Conservation (phyloP, 257 asterid genomes). For the Solanum medicagineum region DNA sequence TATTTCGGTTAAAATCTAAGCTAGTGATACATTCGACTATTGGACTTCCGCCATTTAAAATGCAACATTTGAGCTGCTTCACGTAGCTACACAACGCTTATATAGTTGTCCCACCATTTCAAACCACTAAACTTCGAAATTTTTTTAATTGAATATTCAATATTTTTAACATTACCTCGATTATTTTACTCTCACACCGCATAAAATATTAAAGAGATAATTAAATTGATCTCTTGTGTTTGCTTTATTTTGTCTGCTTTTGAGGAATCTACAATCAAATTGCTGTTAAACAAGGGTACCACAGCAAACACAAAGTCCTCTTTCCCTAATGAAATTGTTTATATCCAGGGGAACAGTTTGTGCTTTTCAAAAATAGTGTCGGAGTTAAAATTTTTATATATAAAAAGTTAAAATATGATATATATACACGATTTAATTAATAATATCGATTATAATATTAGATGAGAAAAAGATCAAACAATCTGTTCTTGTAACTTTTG, state of each 20-base stretch:
- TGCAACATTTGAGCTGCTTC: not conserved
- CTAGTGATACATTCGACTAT: too few species aligned
- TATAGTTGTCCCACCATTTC: not conserved
- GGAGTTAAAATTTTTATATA: not conserved
- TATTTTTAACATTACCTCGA: not conserved
- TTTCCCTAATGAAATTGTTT: not conserved
- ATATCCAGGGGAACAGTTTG: not conserved
- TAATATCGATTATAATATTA: too few species aligned
- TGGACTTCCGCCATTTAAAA: not conserved
- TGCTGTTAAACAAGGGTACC: not conserved
- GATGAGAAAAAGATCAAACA: too few species aligned
- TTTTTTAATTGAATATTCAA: not conserved
- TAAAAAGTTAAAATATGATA: not conserved
- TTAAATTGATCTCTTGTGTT: not conserved
- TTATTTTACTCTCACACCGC: not conserved
- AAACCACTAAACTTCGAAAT: not conserved
- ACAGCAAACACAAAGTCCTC: not conserved
- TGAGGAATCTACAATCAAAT: not conserved
- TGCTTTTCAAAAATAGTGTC: not conserved
- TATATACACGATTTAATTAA: too few species aligned
- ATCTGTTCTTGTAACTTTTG: not conserved
- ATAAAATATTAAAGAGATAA: not conserved
- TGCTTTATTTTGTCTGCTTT: not conserved
- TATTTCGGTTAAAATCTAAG: too few species aligned
- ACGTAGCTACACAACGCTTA: not conserved